Percentiles rank a stretch among this genome's conserved stretches.
Conservation (phyloP, 2,329 filamentous ascomycete species). For the Lachnellula willkommii region DNA sequence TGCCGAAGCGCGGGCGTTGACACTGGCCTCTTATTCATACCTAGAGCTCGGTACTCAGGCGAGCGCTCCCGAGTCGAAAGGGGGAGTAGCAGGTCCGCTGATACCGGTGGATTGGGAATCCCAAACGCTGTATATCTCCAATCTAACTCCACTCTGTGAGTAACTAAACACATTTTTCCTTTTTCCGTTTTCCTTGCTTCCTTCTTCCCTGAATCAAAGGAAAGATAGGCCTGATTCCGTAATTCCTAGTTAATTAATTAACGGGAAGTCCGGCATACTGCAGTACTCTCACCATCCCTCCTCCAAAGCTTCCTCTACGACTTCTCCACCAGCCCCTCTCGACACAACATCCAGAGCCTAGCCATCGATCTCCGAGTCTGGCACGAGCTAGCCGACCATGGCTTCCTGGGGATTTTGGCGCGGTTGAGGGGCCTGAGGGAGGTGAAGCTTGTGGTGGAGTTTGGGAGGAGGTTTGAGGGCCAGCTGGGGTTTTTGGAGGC, state of each 20-base stretch:
- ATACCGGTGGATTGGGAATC: background rate
- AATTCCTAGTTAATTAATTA: no score
- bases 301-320: conserved; percentile 21
- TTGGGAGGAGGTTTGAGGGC: conserved; percentile 19
- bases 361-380: conserved; percentile 24
- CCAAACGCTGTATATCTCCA: background rate
- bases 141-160: background rate
- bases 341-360: conserved; percentile 17
- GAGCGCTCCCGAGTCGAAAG: background rate
- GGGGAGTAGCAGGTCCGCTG: background rate
- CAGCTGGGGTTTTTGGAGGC: conserved; percentile 17
- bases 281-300: conserved; percentile 22
- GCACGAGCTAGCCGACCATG: conserved; percentile 21
- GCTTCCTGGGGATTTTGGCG: conserved; percentile 19
- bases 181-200: conserved; percentile 12
- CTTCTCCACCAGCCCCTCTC: conserved; percentile 17
- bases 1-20: conserved; percentile 16
- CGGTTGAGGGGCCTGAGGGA: conserved; percentile 18
- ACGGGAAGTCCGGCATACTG: background rate
- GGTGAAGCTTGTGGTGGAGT: conserved; percentile 25
- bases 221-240: background rate
- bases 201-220: background rate
- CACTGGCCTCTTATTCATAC: conserved; percentile 7
- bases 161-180: background rate
- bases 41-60: conserved; percentile 3